phyloP scores from a whole-genome alignment of 495 filamentous ascomycete species.

The Hyaloscypha finlandica region DNA sequence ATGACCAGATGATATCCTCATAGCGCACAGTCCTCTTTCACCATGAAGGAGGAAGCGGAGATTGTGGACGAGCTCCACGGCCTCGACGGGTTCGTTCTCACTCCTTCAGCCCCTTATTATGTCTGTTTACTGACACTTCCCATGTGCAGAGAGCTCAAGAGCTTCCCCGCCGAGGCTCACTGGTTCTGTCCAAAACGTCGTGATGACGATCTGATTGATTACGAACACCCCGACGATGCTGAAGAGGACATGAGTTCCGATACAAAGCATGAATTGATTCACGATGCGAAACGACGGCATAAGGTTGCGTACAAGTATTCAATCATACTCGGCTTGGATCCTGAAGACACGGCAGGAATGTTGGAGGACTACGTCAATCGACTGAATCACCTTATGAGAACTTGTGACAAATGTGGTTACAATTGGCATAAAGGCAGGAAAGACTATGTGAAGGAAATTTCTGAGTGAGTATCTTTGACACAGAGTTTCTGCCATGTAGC shows the following conservation, averaged over 20 bases:
- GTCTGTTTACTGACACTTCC: not conserved
- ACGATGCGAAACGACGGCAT: conserved; percentile 24
- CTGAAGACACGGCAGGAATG: conserved; percentile 16
- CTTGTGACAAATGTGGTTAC: conserved; percentile 78
- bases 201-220: conserved; percentile 44
- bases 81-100: conserved; percentile 26
- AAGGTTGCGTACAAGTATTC: conserved; percentile 32
- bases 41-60: conserved; percentile 30
- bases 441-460: conserved; percentile 60
- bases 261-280: conserved; percentile 27
- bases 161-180: conserved; percentile 47
- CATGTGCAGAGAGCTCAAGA: conserved; percentile 24
- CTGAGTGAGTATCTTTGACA: conserved; percentile 42
- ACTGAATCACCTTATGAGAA: conserved; percentile 51
- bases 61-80: conserved; percentile 33
- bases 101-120: not conserved
- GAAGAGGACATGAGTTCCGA: conserved; percentile 32
- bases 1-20: conserved; percentile 18
- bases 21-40: conserved; percentile 12
- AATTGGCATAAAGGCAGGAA: conserved; percentile 76
- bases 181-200: conserved; percentile 50
- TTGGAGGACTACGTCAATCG: conserved; percentile 38
- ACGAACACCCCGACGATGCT: conserved; percentile 27
- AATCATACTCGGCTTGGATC: conserved; percentile 25
- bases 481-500: not conserved